Conservation (phyloP, 495 filamentous ascomycete genomes). For the Daldinia bambusicola region DNA sequence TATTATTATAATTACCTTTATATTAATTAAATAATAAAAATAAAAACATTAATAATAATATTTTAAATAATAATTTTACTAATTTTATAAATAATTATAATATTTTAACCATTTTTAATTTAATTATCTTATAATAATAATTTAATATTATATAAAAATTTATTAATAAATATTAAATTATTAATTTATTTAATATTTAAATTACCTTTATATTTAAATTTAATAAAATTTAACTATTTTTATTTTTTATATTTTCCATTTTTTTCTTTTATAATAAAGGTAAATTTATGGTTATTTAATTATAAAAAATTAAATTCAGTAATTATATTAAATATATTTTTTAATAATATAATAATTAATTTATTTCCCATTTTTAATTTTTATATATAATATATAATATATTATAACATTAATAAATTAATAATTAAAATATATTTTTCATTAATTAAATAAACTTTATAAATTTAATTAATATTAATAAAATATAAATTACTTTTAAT, state of each 20-base stretch:
- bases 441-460: neutral
- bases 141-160: neutral
- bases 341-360: neutral
- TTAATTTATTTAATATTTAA: neutral
- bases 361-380: neutral
- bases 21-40: too few species aligned
- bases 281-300: neutral
- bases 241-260: too few species aligned
- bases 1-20: too few species aligned
- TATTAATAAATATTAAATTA: neutral
- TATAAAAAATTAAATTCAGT: neutral
- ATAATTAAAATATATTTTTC: neutral
- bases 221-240: too few species aligned
- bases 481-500: neutral
- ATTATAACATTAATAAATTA: neutral
- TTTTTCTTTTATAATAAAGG: neutral
- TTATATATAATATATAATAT: neutral
- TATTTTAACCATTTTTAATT: neutral
- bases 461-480: neutral
- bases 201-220: too few species aligned
- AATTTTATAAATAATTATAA: neutral
- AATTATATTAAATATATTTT: neutral
- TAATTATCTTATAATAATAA: neutral
- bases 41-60: neutral
- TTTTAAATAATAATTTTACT: neutral